A percentile compares a stretch with the other conserved stretches of the same genome.
phyloP scores from a whole-genome alignment of 139 green algal species.

The Chlamydomonas schloesseri region DNA sequence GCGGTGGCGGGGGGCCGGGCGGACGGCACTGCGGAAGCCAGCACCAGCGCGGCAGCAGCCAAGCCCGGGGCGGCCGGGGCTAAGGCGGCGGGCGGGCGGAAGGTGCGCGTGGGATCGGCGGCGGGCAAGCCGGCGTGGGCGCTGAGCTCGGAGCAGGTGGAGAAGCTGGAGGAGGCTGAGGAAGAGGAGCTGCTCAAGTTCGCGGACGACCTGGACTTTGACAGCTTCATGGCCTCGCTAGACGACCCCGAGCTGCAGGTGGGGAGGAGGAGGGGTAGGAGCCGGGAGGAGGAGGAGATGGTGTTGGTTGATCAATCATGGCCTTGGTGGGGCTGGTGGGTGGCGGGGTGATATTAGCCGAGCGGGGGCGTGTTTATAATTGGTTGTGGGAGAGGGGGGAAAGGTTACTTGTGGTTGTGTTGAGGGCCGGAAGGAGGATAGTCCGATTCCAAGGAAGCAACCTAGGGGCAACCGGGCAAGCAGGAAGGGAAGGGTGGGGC shows the following conservation, averaged over 20 bases:
- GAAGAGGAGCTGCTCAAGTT: conserved; percentile 47
- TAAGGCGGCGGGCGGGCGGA: background rate
- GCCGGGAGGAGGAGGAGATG: background rate
- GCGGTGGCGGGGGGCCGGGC: background rate
- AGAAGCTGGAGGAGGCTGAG: conserved; percentile 10
- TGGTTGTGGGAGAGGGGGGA: no score
- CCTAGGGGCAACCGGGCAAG: no score
- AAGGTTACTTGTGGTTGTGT: no score
- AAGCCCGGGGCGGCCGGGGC: background rate
- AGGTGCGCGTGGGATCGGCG: background rate
- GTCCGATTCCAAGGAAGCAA: no score
- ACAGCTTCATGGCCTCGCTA: conserved; percentile 33
- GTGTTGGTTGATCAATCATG: background rate
- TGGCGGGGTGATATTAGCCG: no score
- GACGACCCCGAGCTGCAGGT: conserved; percentile 45
- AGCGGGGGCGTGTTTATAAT: no score
- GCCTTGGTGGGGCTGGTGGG: background rate
- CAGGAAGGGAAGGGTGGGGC: no score
- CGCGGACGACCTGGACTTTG: conserved; percentile 39
- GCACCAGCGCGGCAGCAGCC: background rate
- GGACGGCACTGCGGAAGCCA: background rate
- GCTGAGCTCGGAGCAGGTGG: conserved; percentile 8
- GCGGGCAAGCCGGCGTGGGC: conserved; percentile 39
- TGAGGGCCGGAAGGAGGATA: background rate
- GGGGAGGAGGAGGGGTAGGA: background rate